A percentile compares a stretch with the other conserved stretches of the same genome.
phyloP scores from a whole-genome alignment of 176 grass and related monocot genomes.

The Tillandsia leiboldiana region DNA sequence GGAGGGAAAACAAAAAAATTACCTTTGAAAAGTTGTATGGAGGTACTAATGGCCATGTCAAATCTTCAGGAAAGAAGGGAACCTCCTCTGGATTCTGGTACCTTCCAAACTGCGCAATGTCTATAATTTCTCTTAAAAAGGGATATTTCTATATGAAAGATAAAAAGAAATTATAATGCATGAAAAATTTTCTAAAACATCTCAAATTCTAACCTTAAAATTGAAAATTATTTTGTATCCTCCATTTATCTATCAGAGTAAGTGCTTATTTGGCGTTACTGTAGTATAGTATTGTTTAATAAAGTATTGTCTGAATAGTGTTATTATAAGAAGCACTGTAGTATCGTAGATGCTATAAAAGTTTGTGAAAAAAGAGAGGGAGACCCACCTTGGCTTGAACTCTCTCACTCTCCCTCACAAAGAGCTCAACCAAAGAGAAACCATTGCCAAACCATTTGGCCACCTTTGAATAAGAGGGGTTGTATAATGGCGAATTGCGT shows the following conservation, averaged over 20 bases:
- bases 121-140: neutral
- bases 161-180: neutral
- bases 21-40: constrained; percentile 16
- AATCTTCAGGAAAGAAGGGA: constrained; percentile 7
- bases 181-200: too few species aligned
- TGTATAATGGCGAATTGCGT: constrained; percentile 33
- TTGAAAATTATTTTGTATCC: too few species aligned
- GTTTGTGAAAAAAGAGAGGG: neutral
- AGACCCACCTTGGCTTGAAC: constrained; percentile 49
- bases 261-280: too few species aligned
- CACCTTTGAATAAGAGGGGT: constrained; percentile 2
- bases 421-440: constrained; percentile 38
- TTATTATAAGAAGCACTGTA: too few species aligned
- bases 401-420: constrained; percentile 41
- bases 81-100: constrained; percentile 20
- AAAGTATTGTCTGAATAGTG: too few species aligned
- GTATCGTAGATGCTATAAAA: neutral
- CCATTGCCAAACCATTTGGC: neutral
- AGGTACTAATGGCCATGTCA: constrained; percentile 8
- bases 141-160: neutral
- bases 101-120: constrained; percentile 9
- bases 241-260: too few species aligned
- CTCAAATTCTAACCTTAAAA: too few species aligned
- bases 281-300: too few species aligned
- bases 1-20: too few species aligned